Evolutionary conservation across 2,329 filamentous ascomycete species (phyloP).

Genomic region (Aspergillus hiratsukae): DNA sequence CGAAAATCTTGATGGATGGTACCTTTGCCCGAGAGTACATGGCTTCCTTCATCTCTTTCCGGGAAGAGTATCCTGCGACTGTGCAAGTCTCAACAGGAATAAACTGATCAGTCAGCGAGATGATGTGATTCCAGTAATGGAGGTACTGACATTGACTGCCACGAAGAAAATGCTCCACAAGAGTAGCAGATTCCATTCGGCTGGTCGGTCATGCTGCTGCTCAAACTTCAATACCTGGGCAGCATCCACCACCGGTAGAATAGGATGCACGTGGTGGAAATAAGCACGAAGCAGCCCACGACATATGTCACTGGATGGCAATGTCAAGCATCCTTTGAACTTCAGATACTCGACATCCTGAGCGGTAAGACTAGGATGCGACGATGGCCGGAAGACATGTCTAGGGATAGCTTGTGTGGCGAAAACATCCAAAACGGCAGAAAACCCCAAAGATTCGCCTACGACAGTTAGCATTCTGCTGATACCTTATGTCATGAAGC

Average conservation of each 20-base stretch:
- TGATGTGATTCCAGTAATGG: neutral
- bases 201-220: constrained; percentile 19
- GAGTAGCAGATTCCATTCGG: constrained; percentile 33
- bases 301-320: constrained; percentile 27
- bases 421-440: neutral
- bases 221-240: constrained; percentile 25
- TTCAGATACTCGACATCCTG: constrained; percentile 23
- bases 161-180: constrained; percentile 40
- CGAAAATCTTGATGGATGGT: constrained; percentile 14
- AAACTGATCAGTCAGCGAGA: constrained; percentile 17
- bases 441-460: neutral
- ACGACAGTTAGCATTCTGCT: neutral
- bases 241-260: constrained; percentile 34
- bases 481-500: neutral
- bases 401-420: neutral
- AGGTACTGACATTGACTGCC: constrained; percentile 26
- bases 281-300: constrained; percentile 32
- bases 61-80: constrained; percentile 29
- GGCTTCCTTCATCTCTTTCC: constrained; percentile 34
- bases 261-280: constrained; percentile 36
- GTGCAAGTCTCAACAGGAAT: constrained; percentile 16
- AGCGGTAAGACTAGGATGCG: constrained; percentile 10
- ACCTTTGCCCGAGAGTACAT: constrained; percentile 38
- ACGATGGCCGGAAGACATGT: constrained; percentile 5
- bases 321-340: constrained; percentile 32